Evolutionary conservation across 352 stramenopile species (phyloP).

Genomic region (Phytophthora brassicae): DNA sequence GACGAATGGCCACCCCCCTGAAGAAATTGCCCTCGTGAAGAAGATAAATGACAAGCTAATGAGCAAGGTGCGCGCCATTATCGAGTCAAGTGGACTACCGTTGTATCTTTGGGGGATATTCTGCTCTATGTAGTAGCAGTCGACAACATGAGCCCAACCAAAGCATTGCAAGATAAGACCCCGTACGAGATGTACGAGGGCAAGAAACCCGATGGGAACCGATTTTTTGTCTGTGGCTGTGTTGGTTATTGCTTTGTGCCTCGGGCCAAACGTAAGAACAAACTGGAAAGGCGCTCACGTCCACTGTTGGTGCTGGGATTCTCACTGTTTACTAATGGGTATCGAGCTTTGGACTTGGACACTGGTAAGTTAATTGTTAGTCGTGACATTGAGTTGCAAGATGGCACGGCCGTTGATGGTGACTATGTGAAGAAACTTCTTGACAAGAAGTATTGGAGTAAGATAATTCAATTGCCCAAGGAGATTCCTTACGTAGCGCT

Average conservation of each 20-base stretch:
- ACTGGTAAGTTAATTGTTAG: neutral
- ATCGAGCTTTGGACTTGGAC: neutral
- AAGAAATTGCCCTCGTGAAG: neutral
- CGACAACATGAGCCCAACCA: neutral
- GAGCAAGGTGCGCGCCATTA: neutral
- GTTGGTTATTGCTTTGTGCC: neutral
- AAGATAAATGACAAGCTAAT: neutral
- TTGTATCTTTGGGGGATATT: neutral
- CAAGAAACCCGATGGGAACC: neutral
- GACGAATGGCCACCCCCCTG: neutral
- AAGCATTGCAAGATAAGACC: neutral
- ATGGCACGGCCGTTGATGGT: neutral
- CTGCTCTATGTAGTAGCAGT: neutral
- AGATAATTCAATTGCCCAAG: neutral
- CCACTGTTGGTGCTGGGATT: neutral
- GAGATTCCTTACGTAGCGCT: neutral
- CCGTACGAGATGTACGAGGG: neutral
- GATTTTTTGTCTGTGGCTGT: neutral
- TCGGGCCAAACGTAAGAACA: neutral
- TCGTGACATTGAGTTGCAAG: neutral
- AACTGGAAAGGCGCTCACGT: neutral
- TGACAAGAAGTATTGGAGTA: neutral
- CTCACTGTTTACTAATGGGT: neutral
- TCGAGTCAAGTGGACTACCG: neutral
- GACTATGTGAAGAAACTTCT: neutral